Evolutionary conservation across 179 eudicot species (phyloP).

Genomic region (Corrigiola litoralis): DNA sequence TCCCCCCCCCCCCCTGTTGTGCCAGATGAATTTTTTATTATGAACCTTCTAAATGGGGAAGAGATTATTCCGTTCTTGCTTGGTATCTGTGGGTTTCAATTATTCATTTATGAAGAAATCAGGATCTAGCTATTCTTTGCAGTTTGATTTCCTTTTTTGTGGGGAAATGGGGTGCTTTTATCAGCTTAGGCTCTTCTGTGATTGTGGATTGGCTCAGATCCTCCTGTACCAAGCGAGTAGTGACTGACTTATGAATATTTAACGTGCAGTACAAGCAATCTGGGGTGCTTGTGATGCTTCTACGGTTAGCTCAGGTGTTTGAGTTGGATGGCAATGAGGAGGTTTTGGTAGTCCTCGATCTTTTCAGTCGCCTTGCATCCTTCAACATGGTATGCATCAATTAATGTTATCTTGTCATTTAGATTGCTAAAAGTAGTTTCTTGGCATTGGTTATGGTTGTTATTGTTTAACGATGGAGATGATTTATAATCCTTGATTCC

Average conservation of each 20-base stretch:
- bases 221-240: background rate
- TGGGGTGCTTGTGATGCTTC: slow-evolving; percentile 69
- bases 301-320: slow-evolving; percentile 66
- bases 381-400: slow-evolving; percentile 57
- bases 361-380: slow-evolving; percentile 72
- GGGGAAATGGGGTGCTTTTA: background rate
- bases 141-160: background rate
- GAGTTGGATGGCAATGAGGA: slow-evolving; percentile 53
- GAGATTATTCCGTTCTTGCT: too few relatives aligned
- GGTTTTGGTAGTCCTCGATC: slow-evolving; percentile 61
- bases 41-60: too few relatives aligned
- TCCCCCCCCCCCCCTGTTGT: too few relatives aligned
- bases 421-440: slow-evolving; percentile 6
- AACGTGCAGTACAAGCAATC: slow-evolving; percentile 64
- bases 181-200: slow-evolving; percentile 4
- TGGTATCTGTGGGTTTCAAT: too few relatives aligned
- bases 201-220: background rate
- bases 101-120: too few relatives aligned
- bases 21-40: too few relatives aligned
- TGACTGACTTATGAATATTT: slow-evolving; percentile 4
- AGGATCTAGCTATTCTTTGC: too few relatives aligned
- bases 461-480: too few relatives aligned
- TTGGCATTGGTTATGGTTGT: too few relatives aligned
- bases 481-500: too few relatives aligned
- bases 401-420: background rate